These are phyloP conservation scores for Micractinium conductrix DNA, from an alignment of 139 green algal species.

Conservation along the genomic window DNA sequence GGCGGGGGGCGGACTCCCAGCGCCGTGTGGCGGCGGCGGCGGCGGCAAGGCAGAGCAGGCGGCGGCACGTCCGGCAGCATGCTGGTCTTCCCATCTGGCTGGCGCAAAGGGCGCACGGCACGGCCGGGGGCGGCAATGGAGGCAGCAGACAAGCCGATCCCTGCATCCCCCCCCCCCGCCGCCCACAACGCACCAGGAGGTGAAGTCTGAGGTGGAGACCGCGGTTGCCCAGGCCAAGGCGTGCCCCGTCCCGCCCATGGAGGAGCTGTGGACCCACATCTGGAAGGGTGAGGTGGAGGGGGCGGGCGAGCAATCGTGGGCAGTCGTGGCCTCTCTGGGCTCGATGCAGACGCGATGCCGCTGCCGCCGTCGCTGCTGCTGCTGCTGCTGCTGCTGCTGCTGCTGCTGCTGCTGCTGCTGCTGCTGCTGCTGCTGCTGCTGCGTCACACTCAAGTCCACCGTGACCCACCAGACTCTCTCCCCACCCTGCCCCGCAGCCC, in stretches of 20 bases:
- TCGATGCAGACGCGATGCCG: neutral
- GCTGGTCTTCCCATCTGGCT: too few species aligned
- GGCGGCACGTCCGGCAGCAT: too few species aligned
- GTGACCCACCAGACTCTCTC: neutral
- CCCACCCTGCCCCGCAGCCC: neutral
- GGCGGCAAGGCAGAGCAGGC: too few species aligned
- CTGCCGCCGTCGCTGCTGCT: too few species aligned
- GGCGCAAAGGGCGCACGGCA: too few species aligned
- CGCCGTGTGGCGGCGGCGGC: too few species aligned
- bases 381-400: neutral
- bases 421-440: neutral
- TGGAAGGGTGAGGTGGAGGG: neutral
- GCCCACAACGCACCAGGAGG: neutral
- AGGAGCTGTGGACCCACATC: constrained; percentile 9
- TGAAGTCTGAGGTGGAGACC: neutral
- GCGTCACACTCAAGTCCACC: neutral
- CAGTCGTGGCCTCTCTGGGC: neutral
- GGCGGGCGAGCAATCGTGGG: neutral
- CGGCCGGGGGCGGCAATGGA: neutral
- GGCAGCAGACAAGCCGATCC: too few species aligned
- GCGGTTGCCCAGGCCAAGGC: neutral
- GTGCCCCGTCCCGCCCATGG: neutral
- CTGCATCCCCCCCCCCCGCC: neutral
- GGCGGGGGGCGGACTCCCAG: too few species aligned
- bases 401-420: neutral